These are phyloP conservation scores for Zizania palustris DNA, from an alignment of 202 grass and related monocot genomes.

Conservation along the genomic window DNA sequence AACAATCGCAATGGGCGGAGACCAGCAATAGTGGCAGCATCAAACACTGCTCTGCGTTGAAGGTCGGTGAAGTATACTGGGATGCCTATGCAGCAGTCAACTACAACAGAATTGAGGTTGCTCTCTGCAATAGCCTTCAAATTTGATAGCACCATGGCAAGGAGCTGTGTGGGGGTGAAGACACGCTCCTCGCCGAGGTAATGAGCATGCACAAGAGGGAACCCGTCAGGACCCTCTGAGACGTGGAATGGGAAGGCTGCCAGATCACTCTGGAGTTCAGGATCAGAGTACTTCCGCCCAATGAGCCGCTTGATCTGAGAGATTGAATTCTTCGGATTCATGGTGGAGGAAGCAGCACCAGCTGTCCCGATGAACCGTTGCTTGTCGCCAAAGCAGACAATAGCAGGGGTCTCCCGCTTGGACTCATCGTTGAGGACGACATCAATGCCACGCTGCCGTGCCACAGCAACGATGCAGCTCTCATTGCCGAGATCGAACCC, in stretches of 20 bases:
- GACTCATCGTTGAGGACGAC: constrained; percentile 98
- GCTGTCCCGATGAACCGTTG: constrained; percentile 89
- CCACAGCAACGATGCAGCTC: constrained; percentile 92
- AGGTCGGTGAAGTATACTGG: constrained; percentile 85
- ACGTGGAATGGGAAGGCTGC: constrained; percentile 70
- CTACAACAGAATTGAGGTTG: constrained; percentile 70
- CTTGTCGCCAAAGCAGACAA: constrained; percentile 98
- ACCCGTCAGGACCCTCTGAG: constrained; percentile 68
- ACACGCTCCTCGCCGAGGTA: constrained; percentile 64
- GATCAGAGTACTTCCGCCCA: constrained; percentile 75
- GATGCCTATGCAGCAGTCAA: constrained; percentile 95
- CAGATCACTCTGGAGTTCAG: constrained; percentile 73
- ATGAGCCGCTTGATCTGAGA: constrained; percentile 94
- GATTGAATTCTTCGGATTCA: constrained; percentile 93
- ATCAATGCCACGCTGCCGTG: constrained; percentile 88
- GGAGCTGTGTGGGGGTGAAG: constrained; percentile 83
- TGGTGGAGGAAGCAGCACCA: constrained; percentile 71
- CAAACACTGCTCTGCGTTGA: constrained; percentile 76
- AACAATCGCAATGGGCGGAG: constrained; percentile 72
- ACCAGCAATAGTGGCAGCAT: constrained; percentile 85
- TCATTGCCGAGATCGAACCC: constrained; percentile 97
- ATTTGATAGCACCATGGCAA: constrained; percentile 92
- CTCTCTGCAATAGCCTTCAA: constrained; percentile 87
- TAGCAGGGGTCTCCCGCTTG: constrained; percentile 87
- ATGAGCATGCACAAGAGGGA: constrained; percentile 68